phyloP scores from a whole-genome alignment of 805 yeast species.

The Monosporozyma aquatica region DNA sequence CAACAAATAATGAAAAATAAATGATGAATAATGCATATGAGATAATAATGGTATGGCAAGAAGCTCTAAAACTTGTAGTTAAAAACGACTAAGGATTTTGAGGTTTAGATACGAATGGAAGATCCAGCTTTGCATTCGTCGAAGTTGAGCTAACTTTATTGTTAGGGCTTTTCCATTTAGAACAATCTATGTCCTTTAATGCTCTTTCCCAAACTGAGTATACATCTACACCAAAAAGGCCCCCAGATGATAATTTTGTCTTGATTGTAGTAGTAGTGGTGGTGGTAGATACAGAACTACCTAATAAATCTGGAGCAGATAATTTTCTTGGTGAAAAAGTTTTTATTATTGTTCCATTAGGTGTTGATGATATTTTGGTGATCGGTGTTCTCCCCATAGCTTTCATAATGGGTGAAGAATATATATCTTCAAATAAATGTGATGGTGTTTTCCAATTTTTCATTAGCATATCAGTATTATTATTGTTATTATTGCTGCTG shows the following conservation, averaged over 20 bases:
- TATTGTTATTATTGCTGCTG: background rate
- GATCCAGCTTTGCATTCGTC: constrained; percentile 8
- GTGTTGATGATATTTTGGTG: constrained; percentile 11
- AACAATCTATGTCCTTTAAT: constrained; percentile 9
- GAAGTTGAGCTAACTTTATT: background rate
- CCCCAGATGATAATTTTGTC: constrained; percentile 23
- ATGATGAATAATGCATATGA: background rate
- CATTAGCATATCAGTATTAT: constrained; percentile 7
- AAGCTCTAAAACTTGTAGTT: too few relatives aligned
- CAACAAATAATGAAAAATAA: too few relatives aligned
- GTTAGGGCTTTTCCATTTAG: background rate
- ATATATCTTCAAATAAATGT: constrained; percentile 27
- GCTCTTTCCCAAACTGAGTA: constrained; percentile 31
- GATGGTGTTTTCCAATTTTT: constrained; percentile 31
- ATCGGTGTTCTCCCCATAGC: constrained; percentile 18
- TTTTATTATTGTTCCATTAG: constrained; percentile 12
- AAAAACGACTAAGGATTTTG: background rate
- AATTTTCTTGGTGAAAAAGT: constrained; percentile 14
- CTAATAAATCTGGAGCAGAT: constrained; percentile 8
- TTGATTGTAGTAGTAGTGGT: constrained; percentile 4
- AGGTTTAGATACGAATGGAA: constrained; percentile 8
- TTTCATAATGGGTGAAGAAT: constrained; percentile 27
- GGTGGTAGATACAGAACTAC: too few relatives aligned
- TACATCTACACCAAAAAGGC: constrained; percentile 30
- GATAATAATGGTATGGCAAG: too few relatives aligned